These are phyloP conservation scores for Penstemon newberryi DNA, from an alignment of 257 asterid genomes.

Conservation along the genomic window DNA sequence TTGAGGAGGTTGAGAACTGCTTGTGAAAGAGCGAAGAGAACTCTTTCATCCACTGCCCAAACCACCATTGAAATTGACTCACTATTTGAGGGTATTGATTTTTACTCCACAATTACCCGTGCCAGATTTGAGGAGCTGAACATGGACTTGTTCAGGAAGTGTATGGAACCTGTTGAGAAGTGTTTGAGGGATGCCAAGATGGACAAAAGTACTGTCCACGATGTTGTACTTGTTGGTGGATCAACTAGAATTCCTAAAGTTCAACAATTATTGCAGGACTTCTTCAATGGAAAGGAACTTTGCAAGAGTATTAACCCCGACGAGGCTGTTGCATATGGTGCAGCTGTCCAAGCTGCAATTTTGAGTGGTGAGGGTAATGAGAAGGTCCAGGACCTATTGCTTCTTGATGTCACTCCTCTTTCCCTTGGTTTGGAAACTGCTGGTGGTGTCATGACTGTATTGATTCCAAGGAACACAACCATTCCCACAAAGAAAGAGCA, in stretches of 20 bases:
- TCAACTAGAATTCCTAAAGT: constrained; percentile 51
- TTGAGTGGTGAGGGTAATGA: constrained; percentile 66
- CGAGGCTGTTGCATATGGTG: constrained; percentile 79
- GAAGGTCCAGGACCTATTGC: constrained; percentile 64
- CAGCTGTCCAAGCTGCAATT: constrained; percentile 71
- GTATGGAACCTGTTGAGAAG: constrained; percentile 92
- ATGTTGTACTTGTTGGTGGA: constrained; percentile 61
- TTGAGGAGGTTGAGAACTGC: constrained; percentile 69
- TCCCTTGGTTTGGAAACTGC: constrained; percentile 62
- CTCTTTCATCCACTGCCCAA: constrained; percentile 86
- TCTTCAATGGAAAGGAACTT: constrained; percentile 65
- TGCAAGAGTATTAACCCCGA: constrained; percentile 75
- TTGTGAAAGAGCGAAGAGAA: constrained; percentile 85
- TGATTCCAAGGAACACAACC: too few species aligned
- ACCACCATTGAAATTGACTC: constrained; percentile 82
- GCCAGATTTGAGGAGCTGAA: constrained; percentile 79
- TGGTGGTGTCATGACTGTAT: constrained; percentile 58
- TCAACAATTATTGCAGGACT: constrained; percentile 53
- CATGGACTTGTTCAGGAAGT: constrained; percentile 79
- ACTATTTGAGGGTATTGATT: constrained; percentile 73
- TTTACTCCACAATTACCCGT: constrained; percentile 75
- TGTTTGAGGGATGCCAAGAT: constrained; percentile 87
- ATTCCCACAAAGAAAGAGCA: too few species aligned
- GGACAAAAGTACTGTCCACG: constrained; percentile 77
- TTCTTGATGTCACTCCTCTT: constrained; percentile 61